These are phyloP conservation scores for Pseudozyma flocculosa DNA, from an alignment of 1,284 basidiomycete genomes.

Conservation along the genomic window DNA sequence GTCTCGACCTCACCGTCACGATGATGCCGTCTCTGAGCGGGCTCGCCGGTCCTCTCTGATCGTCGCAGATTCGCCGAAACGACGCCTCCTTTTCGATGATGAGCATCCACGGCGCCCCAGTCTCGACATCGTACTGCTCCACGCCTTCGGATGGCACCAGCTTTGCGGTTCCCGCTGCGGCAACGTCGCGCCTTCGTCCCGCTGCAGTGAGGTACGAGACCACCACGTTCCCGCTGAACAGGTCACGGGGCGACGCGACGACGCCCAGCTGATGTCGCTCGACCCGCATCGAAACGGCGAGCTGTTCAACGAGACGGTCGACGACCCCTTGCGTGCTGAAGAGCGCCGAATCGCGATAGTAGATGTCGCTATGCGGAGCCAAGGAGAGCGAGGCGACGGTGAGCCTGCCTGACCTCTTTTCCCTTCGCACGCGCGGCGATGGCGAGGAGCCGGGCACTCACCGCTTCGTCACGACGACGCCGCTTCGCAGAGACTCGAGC, in stretches of 20 bases:
- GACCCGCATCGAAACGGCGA: conserved; percentile 11
- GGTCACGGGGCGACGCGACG: conserved; percentile 34
- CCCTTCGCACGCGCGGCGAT: too few relatives aligned
- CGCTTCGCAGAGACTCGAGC: conserved; percentile 14
- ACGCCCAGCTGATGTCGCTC: conserved; percentile 22
- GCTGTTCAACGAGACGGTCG: conserved; percentile 22
- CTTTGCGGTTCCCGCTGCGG: background rate
- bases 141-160: conserved; percentile 12
- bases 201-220: conserved; percentile 1
- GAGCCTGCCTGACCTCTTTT: too few relatives aligned
- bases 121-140: conserved; percentile 4
- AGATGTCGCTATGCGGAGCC: conserved; percentile 35
- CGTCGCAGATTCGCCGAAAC: conserved; percentile 24
- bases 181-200: background rate
- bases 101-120: conserved; percentile 19
- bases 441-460: conserved; percentile 4
- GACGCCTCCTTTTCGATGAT: conserved; percentile 51
- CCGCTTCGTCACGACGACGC: conserved; percentile 31
- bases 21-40: conserved; percentile 1
- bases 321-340: conserved; percentile 36
- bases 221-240: conserved; percentile 21
- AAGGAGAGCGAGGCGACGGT: background rate
- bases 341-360: conserved; percentile 32
- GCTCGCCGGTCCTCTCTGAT: background rate
- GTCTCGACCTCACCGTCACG: conserved; percentile 3